Evolutionary conservation across 2,329 filamentous ascomycete genomes (phyloP), one percentile per base, ranked within the genome.

Genomic region (Diplodia sapinea): DNA sequence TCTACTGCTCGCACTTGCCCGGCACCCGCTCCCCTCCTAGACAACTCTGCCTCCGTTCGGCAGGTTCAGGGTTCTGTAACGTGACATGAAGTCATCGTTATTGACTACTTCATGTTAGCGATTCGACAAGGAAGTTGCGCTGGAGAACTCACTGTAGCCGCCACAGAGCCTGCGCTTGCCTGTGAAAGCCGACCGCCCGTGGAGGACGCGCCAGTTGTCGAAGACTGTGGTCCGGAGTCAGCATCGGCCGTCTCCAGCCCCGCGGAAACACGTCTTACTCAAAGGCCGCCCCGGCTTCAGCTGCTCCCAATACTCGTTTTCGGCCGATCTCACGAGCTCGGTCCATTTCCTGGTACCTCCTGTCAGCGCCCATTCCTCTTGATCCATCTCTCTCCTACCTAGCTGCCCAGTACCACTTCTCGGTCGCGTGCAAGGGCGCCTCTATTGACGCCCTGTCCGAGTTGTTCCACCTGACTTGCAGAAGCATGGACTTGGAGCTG

Each of bases 201-300:
- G 95, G 72, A 98, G 81, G 40, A 97, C 91, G 68, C 95, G 87
- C 93, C 94, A 97, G 75, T 99, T 98, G 76, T 99, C 92, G 78
- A 99, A 97, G 56, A 98, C 91, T 91, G 72, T 12, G 17, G 2
- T 15, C 51, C 66, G 15, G 8, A 38, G 8, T 38, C 11, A 38
- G 36, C 36, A 11, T 12, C 8, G 36, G 13, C 31, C 9, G 7
- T 12, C 9, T 4, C 36, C 36, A 38, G 9, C 36, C 8, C 9
- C 9, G 36, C 36, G 11, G 36, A 7, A 47, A 31, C 11, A 6
- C 6, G 3, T 83, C 88, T 79, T 81, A 94, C 91, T 88, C 67
- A 97, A 75, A 6, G 93, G 86, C 64, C 83, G 88, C 2, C 95
- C 95, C 0, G 95, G 94, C 73, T 86, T 80, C 66, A 99, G 82